Evolutionary conservation across 2,329 filamentous ascomycete species (phyloP), one percentile per base, ranked within the genome.

Genomic region (Neonectria punicea): DNA sequence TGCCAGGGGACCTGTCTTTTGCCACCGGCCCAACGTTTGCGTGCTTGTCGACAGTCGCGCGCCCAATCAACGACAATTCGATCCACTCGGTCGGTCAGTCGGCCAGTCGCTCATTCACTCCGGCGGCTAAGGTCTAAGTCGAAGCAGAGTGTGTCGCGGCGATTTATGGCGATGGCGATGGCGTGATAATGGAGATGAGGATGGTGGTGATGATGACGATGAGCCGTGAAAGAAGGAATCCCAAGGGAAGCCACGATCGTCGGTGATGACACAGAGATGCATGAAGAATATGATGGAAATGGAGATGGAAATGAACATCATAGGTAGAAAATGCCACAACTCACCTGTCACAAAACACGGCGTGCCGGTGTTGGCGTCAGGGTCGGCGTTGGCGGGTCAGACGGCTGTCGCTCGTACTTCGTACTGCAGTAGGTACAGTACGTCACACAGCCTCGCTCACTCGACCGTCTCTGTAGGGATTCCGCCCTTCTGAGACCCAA

Each of bases 321-420:
- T 50, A 46, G 39, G 39, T 20, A 53, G 47, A 47, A 70, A 67
- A 66, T 56, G 34, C 54, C 54, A 68, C 46, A 67, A 70, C 71
- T 73, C 65, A 73, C 71, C 54, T 73, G 18, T 68, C 63, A 66
- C 70, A 68, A 58, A 58, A 51, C 30, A 51, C 28, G n/a, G 49
- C 49, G 49, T 34, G 49, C 11, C 30, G 49, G 49, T n/a, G 49
- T 34, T 34, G 47, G 47, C 47, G 47, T 50, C n/a, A n/a, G 41
- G 18, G 47, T 32, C 32, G 30, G 28, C 49, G 28, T 51, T 51
- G 49, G 49, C 25, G 41, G 39, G 36, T 43, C 22, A 46, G 51
- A 39, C 34, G 53, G 53, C 39, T 43, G 39, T 43, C 39, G 39
- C 39, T 56, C 32, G 43, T 18, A 41, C 39, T 43, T 43, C 39